These are phyloP conservation scores for Cucurbita ficifolia DNA, from an alignment of 306 rosid genomes.

Conservation along the genomic window DNA sequence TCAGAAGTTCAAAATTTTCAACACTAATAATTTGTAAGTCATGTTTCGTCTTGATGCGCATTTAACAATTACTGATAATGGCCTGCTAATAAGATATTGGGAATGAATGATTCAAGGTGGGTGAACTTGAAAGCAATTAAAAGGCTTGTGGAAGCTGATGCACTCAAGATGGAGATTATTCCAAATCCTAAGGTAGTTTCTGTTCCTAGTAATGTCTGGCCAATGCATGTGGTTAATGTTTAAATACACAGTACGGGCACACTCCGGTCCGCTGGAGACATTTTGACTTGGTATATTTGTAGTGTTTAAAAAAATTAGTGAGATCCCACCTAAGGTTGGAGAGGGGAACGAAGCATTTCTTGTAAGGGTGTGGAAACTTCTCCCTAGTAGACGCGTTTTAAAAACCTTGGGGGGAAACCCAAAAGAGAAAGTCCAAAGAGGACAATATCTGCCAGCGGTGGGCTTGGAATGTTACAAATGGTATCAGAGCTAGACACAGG, in stretches of 20 bases:
- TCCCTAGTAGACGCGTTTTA: too few species aligned
- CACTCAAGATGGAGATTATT: slow-evolving; percentile 93
- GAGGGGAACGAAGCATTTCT: too few species aligned
- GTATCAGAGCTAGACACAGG: too few species aligned
- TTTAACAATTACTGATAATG: neutral
- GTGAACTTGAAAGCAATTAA: slow-evolving; percentile 80
- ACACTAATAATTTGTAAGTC: slow-evolving; percentile 89
- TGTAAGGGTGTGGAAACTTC: too few species aligned
- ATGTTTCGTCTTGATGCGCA: slow-evolving; percentile 6
- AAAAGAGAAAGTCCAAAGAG: too few species aligned
- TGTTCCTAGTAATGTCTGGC: slow-evolving; percentile 1
- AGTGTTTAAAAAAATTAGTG: neutral
- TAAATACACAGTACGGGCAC: neutral
- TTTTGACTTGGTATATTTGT: too few species aligned
- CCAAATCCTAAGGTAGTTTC: slow-evolving; percentile 84
- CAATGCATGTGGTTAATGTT: neutral
- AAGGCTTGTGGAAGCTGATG: slow-evolving; percentile 81
- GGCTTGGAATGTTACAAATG: too few species aligned
- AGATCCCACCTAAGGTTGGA: neutral
- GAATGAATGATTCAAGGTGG: slow-evolving; percentile 50
- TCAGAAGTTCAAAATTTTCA: slow-evolving; percentile 95
- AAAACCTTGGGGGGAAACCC: too few species aligned
- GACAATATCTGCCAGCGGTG: too few species aligned
- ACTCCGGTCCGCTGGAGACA: neutral
- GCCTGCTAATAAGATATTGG: slow-evolving; percentile 9